Percentiles rank a stretch among this genome's conserved stretches.
Conservation (phyloP, 139 green algal species). For the Protoeuglena noctilucae region DNA sequence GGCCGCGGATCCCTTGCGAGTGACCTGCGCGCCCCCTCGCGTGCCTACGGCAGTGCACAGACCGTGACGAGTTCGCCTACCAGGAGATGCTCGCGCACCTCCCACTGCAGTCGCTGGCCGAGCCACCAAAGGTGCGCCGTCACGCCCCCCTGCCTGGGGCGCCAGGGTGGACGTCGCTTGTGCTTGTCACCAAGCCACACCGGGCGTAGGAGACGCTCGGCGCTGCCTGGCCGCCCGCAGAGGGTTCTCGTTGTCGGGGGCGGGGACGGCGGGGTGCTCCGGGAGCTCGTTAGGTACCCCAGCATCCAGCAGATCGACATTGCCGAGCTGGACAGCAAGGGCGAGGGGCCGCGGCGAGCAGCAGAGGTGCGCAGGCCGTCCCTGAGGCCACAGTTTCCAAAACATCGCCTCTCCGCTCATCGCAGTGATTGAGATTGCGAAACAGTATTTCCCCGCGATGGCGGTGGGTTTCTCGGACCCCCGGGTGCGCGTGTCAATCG, state of each 20-base stretch:
- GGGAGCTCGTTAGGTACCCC: conserved; percentile 66
- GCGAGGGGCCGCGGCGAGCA: too few species aligned
- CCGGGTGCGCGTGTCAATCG: conserved; percentile 65
- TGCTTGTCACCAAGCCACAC: too few species aligned
- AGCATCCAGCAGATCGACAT: conserved; percentile 80
- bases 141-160: too few species aligned
- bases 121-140: too few species aligned
- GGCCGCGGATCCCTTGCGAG: too few species aligned
- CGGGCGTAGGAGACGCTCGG: neutral
- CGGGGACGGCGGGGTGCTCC: conserved; percentile 89
- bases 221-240: conserved; percentile 22
- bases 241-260: conserved; percentile 88
- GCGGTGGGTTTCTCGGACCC: conserved; percentile 79
- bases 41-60: too few species aligned
- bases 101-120: conserved; percentile 26
- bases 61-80: conserved; percentile 91
- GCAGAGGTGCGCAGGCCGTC: neutral
- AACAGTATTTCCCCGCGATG: conserved; percentile 23
- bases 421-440: conserved; percentile 1
- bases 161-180: too few species aligned
- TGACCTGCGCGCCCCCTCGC: too few species aligned
- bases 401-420: neutral
- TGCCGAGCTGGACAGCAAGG: conserved; percentile 80
- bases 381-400: neutral
- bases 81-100: conserved; percentile 98